Evolutionary conservation across 805 yeast species (phyloP).

Genomic region (Priceomyces fermenticarens): DNA sequence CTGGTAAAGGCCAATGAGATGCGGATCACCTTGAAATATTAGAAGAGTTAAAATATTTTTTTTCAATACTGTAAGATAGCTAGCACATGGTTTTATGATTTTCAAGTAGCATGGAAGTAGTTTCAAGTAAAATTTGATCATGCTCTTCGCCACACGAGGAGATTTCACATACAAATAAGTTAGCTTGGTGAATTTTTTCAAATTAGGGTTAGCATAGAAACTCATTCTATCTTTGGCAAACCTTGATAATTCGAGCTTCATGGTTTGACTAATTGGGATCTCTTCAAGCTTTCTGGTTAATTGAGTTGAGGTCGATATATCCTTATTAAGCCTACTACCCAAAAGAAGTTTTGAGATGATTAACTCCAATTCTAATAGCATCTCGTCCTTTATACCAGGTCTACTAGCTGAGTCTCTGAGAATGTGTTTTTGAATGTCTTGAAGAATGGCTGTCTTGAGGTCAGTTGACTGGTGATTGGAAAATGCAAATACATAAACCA

Average conservation of each 20-base stretch:
- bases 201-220: slow-evolving; percentile 1
- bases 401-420: too few species aligned
- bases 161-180: background rate
- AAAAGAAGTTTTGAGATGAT: slow-evolving; percentile 3
- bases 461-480: too few species aligned
- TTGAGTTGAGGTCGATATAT: background rate
- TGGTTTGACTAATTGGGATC: background rate
- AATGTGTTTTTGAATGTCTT: too few species aligned
- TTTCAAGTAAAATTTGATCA: slow-evolving; percentile 4
- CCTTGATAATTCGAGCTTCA: slow-evolving; percentile 3
- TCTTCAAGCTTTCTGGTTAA: background rate
- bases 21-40: slow-evolving; percentile 13
- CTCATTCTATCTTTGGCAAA: background rate
- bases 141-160: background rate
- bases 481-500: too few species aligned
- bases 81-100: background rate
- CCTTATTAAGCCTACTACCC: background rate
- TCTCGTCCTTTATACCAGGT: background rate
- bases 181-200: background rate
- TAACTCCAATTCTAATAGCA: slow-evolving; percentile 2
- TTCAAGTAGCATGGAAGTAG: background rate
- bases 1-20: slow-evolving; percentile 10
- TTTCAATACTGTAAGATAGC: background rate
- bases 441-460: too few species aligned
- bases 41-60: slow-evolving; percentile 14